Evolutionary conservation across 768 basidiomycete species (phyloP).

Genomic region (Suillus discolor): DNA sequence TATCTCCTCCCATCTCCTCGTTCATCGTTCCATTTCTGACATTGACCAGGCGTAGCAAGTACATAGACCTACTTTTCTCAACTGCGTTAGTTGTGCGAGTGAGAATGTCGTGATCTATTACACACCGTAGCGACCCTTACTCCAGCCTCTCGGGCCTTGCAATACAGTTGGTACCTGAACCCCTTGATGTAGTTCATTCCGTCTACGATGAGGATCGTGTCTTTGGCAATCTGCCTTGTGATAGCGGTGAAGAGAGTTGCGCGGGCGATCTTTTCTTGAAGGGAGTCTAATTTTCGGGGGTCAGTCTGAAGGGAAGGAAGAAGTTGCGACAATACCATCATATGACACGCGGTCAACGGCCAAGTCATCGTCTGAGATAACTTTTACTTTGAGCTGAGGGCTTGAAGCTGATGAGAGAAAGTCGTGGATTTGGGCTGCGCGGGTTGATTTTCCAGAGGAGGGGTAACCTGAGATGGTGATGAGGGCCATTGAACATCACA

Average conservation of each 20-base stretch:
- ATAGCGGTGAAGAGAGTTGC: constrained; percentile 82
- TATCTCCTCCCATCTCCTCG: constrained; percentile 57
- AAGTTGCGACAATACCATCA: constrained; percentile 53
- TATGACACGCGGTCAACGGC: constrained; percentile 68
- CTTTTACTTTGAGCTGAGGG: constrained; percentile 34
- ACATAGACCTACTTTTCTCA: constrained; percentile 62
- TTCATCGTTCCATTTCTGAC: constrained; percentile 71
- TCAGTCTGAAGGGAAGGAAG: constrained; percentile 5
- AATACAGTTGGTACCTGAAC: constrained; percentile 97
- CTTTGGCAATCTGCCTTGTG: constrained; percentile 68
- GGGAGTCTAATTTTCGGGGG: constrained; percentile 56
- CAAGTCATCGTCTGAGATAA: constrained; percentile 78
- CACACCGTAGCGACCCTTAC: constrained; percentile 85
- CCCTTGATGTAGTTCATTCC: constrained; percentile 98
- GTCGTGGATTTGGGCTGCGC: constrained; percentile 63
- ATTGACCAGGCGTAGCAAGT: constrained; percentile 69
- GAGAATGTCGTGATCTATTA: constrained; percentile 20
- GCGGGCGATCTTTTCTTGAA: constrained; percentile 86
- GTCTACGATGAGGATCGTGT: constrained; percentile 88
- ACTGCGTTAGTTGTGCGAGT: constrained; percentile 1
- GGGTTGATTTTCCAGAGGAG: constrained; percentile 80
- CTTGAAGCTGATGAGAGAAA: constrained; percentile 38
- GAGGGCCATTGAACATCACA: constrained; percentile 68
- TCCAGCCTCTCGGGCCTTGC: constrained; percentile 87
- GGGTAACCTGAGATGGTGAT: constrained; percentile 90